Conservation (phyloP, 805 yeast species). For the Groenewaldozyma salmanticensis region DNA sequence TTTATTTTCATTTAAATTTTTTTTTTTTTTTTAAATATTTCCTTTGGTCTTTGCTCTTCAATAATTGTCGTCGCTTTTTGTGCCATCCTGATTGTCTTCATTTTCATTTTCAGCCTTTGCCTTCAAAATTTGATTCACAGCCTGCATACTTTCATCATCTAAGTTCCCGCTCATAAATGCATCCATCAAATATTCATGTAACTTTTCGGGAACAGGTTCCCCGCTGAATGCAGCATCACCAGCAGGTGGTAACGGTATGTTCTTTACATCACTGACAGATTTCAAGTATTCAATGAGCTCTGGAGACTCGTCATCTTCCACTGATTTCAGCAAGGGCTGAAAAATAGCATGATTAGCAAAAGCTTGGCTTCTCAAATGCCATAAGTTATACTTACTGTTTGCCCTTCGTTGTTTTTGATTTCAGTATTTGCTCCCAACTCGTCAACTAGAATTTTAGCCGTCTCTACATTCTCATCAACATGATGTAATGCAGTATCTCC, state of each 20-base stretch:
- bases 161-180: too few species aligned
- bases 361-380: conserved; percentile 6
- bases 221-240: too few species aligned
- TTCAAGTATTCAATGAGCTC: conserved; percentile 61
- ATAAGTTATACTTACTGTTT: conserved; percentile 37
- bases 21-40: conserved; percentile 58
- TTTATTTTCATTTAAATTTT: too few species aligned
- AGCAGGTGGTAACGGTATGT: too few species aligned
- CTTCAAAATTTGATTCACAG: not conserved
- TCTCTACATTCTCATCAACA: conserved; percentile 57
- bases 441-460: conserved; percentile 60
- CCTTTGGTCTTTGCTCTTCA: conserved; percentile 57
- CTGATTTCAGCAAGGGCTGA: conserved; percentile 63
- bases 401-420: conserved; percentile 60
- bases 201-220: too few species aligned
- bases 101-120: conserved; percentile 14
- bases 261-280: too few species aligned
- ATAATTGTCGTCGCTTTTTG: conserved; percentile 35
- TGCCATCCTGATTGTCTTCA: conserved; percentile 6
- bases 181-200: too few species aligned
- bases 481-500: conserved; percentile 96
- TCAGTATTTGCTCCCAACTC: conserved; percentile 58
- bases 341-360: conserved; percentile 12
- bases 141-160: not conserved
- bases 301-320: conserved; percentile 79